Evolutionary conservation across 176 grass and related monocot species (phyloP), one percentile per base, ranked within the genome.

Genomic region (Oryza punctata): DNA sequence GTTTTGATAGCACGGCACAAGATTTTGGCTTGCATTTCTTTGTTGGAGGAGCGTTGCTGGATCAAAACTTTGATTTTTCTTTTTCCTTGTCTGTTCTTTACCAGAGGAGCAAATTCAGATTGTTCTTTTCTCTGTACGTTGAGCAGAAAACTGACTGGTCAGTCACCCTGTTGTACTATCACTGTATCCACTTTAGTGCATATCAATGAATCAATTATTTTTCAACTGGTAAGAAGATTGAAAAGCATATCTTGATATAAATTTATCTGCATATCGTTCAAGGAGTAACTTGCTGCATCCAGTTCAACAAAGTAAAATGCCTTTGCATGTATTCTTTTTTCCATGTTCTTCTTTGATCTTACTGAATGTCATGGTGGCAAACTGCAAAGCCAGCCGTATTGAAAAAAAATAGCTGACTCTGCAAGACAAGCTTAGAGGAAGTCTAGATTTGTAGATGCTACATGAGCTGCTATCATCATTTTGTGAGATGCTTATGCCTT

Each of bases 1-100:
- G 47, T 83, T 86, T 83, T 87, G 80, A 32, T 83, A 75, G 69
- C 37, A 69, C 19, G 63, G 80, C 61, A 73, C 87, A 83, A 69
- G 74, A 74, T 89, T 89, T 85, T 76, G 69, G n/a, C 50, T 45
- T 35, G 32, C 44, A 70, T 21, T 75, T 73, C 41, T 87, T 43
- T 70, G 23, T 49, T 77, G 8, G 10, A 29, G 26, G 68, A 79
- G 63, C 52, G 78, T 87, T 63, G 35, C 24, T 69, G 84, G 84
- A 64, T 87, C 63, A 35, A 41, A 69, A 23, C 16, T 86, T 83
- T 86, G 60, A 46, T 30, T 67, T 67, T 67, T 35, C 33, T 73
- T 45, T 25, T 61, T 44, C 19, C 57, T 16, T 75, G 63, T 64
- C 25, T 79, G 21, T 75, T 69, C 75, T 87, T 69, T 75, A 75